Evolutionary conservation across 2,329 filamentous ascomycete species (phyloP).

Genomic region (Neonectria neomacrospora): DNA sequence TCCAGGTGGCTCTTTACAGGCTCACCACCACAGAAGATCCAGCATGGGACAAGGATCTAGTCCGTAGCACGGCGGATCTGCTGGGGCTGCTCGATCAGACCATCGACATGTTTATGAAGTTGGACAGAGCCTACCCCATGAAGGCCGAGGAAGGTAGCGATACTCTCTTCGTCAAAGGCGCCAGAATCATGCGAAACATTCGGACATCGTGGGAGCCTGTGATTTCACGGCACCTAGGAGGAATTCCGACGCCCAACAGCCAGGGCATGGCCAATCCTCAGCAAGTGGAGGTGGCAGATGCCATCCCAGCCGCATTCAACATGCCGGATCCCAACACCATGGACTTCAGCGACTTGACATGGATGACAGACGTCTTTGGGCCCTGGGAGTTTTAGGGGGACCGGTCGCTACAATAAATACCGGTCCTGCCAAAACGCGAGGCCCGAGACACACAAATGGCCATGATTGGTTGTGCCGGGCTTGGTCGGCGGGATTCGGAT

Average conservation of each 20-base stretch:
- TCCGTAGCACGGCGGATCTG: conserved; percentile 51
- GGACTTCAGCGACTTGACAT: conserved; percentile 50
- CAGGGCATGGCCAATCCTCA: conserved; percentile 28
- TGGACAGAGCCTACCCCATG: conserved; percentile 44
- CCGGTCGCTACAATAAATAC: conserved; percentile 10
- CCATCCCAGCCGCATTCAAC: conserved; percentile 33
- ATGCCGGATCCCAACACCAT: conserved; percentile 39
- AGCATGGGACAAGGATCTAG: conserved; percentile 54
- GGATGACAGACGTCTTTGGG: conserved; percentile 54
- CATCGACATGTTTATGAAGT: conserved; percentile 47
- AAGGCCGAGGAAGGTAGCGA: conserved; percentile 45
- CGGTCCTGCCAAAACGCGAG: background rate
- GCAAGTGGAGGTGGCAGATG: conserved; percentile 25
- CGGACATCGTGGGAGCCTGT: conserved; percentile 51
- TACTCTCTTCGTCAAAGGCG: conserved; percentile 47
- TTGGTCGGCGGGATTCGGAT: conserved; percentile 23
- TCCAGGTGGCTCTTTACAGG: conserved; percentile 52
- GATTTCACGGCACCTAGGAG: conserved; percentile 45
- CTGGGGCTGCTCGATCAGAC: conserved; percentile 49
- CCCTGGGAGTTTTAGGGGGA: conserved; percentile 49
- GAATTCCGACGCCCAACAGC: conserved; percentile 46
- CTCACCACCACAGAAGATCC: conserved; percentile 54
- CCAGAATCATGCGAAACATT: conserved; percentile 51
- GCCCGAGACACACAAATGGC: background rate
- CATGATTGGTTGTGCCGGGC: conserved; percentile 12